Conservation (phyloP, 2,329 filamentous ascomycete species). For the Alternaria panax region DNA sequence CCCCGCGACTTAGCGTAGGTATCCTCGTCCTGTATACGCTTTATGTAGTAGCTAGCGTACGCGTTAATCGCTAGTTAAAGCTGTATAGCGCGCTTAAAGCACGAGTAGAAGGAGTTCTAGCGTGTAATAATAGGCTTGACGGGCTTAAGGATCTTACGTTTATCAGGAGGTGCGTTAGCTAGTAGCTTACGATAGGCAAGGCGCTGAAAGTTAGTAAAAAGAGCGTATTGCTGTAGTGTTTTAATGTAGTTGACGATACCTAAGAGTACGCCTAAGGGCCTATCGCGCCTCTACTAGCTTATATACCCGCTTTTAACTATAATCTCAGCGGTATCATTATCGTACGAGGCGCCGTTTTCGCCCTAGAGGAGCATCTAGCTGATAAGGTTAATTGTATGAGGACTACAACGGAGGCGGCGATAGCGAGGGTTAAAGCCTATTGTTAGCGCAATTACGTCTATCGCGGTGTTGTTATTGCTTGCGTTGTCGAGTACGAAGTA, state of each 20-base stretch:
- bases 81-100: not conserved
- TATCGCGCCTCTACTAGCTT: not conserved
- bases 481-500: conserved; percentile 19
- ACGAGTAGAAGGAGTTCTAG: not conserved
- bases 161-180: not conserved
- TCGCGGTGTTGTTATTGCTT: conserved; percentile 6
- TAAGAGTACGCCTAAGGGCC: conserved; percentile 7
- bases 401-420: conserved; percentile 7
- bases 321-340: not conserved
- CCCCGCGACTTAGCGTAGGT: not conserved
- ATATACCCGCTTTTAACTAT: not conserved
- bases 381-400: conserved; percentile 16
- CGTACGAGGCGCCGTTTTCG: not conserved
- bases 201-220: not conserved
- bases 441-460: not conserved
- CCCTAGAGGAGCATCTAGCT: conserved; percentile 3
- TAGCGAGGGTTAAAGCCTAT: conserved; percentile 4
- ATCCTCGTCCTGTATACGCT: not conserved
- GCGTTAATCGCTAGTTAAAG: not conserved
- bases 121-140: not conserved
- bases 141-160: not conserved
- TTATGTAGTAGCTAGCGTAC: not conserved
- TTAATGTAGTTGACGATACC: conserved; percentile 11
- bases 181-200: not conserved
- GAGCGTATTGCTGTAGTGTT: conserved; percentile 7